phyloP scores from a whole-genome alignment of 805 yeast genomes.

The Metschnikowia matae region DNA sequence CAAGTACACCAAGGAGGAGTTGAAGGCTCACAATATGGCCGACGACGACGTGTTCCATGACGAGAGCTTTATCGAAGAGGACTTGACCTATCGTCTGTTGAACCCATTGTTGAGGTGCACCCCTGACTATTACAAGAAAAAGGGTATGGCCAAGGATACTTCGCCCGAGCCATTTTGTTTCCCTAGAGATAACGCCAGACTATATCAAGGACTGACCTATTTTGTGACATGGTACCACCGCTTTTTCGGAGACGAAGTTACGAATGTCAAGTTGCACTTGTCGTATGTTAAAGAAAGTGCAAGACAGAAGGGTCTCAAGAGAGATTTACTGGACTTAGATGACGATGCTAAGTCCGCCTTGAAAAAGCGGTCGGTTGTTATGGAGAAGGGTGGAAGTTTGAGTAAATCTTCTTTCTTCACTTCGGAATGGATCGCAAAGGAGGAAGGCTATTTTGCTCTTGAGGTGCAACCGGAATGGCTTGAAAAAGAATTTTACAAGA shows the following conservation, averaged over 20 bases:
- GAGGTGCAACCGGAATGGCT: conserved; percentile 64
- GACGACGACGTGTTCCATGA: conserved; percentile 58
- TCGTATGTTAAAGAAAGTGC: conserved; percentile 58
- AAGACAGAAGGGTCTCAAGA: conserved; percentile 54
- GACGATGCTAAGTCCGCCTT: conserved; percentile 10
- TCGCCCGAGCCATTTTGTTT: conserved; percentile 81
- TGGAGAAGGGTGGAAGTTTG: conserved; percentile 37
- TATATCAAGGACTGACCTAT: conserved; percentile 60
- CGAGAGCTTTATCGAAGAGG: conserved; percentile 57
- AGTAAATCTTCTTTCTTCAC: conserved; percentile 49
- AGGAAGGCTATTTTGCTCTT: conserved; percentile 61
- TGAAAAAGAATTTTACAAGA: conserved; percentile 44
- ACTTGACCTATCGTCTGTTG: conserved; percentile 62
- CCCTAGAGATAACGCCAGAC: conserved; percentile 58
- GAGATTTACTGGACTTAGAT: conserved; percentile 21
- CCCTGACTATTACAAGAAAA: conserved; percentile 65
- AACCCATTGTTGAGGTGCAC: conserved; percentile 84
- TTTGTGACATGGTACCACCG: conserved; percentile 80
- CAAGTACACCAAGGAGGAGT: conserved; percentile 53
- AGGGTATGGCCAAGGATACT: conserved; percentile 54
- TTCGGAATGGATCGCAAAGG: conserved; percentile 65
- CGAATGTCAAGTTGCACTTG: conserved; percentile 62
- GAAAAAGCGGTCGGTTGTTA: conserved; percentile 28
- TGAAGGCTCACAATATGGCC: conserved; percentile 71
- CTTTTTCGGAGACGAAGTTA: conserved; percentile 52